Percentiles rank a stretch among this genome's conserved stretches.
Conservation (phyloP, 768 basidiomycete genomes). For the Lactifluus subvellereus region DNA sequence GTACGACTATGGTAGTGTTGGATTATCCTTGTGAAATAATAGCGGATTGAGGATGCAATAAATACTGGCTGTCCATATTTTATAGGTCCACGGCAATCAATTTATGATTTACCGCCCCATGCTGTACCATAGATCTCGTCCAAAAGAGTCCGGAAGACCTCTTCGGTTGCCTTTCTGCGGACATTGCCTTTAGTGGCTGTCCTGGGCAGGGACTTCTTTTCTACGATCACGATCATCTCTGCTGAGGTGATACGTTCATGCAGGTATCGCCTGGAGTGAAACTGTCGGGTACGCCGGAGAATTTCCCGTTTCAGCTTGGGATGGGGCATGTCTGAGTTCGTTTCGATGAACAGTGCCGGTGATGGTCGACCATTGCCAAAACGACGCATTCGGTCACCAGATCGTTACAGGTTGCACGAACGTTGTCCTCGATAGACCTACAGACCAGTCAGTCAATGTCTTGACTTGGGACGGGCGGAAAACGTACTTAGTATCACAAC, state of each 20-base stretch:
- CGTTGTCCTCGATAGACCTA: constrained; percentile 73
- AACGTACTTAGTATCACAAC: constrained; percentile 66
- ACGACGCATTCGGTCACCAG: constrained; percentile 71
- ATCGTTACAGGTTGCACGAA: constrained; percentile 55
- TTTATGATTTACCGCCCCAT: constrained; percentile 11
- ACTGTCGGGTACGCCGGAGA: constrained; percentile 63
- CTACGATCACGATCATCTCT: constrained; percentile 63
- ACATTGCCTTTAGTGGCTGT: constrained; percentile 82
- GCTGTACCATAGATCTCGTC: constrained; percentile 48
- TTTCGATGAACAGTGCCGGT: constrained; percentile 71
- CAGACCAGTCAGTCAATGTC: background rate
- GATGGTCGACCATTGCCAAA: constrained; percentile 69
- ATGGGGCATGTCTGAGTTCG: constrained; percentile 42
- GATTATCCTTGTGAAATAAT: constrained; percentile 6
- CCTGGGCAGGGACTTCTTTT: constrained; percentile 60
- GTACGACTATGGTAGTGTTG: constrained; percentile 4
- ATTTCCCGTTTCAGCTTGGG: constrained; percentile 63
- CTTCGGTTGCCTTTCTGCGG: constrained; percentile 70
- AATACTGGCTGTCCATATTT: background rate
- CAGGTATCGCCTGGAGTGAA: constrained; percentile 69
- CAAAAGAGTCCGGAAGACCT: constrained; percentile 49
- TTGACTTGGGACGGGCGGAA: background rate
- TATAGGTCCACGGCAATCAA: background rate
- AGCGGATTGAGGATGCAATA: background rate
- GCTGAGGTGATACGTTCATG: constrained; percentile 69